Evolutionary conservation across 768 basidiomycete genomes (phyloP).

Genomic region (Scleroderma bovista): DNA sequence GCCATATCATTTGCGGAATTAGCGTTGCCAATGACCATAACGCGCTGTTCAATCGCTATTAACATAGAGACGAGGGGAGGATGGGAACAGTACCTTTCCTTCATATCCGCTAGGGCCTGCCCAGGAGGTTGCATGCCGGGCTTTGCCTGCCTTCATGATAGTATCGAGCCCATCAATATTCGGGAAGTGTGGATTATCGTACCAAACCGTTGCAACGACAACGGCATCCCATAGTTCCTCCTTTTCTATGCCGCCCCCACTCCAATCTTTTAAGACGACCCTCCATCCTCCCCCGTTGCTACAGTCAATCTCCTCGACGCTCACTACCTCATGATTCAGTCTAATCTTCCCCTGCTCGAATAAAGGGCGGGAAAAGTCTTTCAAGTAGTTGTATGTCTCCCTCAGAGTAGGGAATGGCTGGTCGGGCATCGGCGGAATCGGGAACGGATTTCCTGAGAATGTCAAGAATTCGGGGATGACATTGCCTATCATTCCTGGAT

Average conservation of each 20-base stretch:
- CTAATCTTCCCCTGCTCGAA: constrained; percentile 30
- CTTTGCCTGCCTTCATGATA: constrained; percentile 27
- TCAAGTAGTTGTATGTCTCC: constrained; percentile 26
- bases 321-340: constrained; percentile 36
- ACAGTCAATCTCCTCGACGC: constrained; percentile 31
- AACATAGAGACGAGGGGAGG: not conserved
- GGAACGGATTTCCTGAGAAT: constrained; percentile 28
- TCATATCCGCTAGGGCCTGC: constrained; percentile 34
- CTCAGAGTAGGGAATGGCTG: constrained; percentile 27
- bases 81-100: constrained; percentile 19
- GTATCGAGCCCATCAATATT: constrained; percentile 37
- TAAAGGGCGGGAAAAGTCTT: constrained; percentile 20
- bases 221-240: constrained; percentile 46
- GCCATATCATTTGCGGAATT: constrained; percentile 51
- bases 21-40: constrained; percentile 45
- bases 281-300: constrained; percentile 32
- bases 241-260: constrained; percentile 12
- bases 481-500: constrained; percentile 45
- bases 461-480: constrained; percentile 38
- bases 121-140: constrained; percentile 41
- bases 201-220: constrained; percentile 42
- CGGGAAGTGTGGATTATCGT: constrained; percentile 43
- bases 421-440: constrained; percentile 11
- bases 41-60: constrained; percentile 27
- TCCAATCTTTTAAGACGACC: constrained; percentile 35